Percentiles rank a stretch among this genome's conserved stretches.
phyloP scores from a whole-genome alignment of 2,329 filamentous ascomycete species.

The Aspergillus costaricaensis region DNA sequence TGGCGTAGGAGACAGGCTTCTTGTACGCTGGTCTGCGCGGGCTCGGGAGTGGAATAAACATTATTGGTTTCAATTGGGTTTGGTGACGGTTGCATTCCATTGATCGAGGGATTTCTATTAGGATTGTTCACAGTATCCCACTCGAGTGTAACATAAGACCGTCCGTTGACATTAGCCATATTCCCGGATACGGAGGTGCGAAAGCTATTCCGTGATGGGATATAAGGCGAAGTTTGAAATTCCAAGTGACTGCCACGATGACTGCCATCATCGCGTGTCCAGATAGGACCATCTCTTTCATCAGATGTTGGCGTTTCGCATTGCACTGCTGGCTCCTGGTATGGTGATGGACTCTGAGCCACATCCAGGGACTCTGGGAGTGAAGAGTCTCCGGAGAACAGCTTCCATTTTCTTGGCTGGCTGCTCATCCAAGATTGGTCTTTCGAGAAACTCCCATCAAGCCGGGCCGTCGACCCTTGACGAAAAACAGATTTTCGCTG shows the following conservation, averaged over 20 bases:
- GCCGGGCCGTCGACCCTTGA: slow-evolving; percentile 20
- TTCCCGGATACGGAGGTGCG: too few species aligned
- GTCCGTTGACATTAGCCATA: too few species aligned
- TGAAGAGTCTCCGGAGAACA: neutral
- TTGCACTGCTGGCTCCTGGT: neutral
- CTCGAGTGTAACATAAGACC: too few species aligned
- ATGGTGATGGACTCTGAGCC: too few species aligned
- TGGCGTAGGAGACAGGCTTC: slow-evolving; percentile 26
- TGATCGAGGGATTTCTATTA: too few species aligned
- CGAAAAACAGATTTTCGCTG: slow-evolving; percentile 20
- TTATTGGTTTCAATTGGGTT: neutral
- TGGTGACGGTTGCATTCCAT: neutral
- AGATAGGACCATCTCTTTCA: too few species aligned
- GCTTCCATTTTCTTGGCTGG: slow-evolving; percentile 20
- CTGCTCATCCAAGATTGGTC: slow-evolving; percentile 29
- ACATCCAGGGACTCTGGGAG: neutral
- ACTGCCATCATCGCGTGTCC: too few species aligned
- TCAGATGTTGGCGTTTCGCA: too few species aligned
- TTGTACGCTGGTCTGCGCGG: slow-evolving; percentile 3
- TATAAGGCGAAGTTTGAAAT: too few species aligned
- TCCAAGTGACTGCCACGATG: too few species aligned
- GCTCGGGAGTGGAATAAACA: neutral
- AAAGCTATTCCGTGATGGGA: too few species aligned
- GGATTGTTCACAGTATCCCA: too few species aligned
- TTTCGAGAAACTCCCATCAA: slow-evolving; percentile 6